Conservation (phyloP, 352 stramenopile genomes). For the Pythium brachiatum region DNA sequence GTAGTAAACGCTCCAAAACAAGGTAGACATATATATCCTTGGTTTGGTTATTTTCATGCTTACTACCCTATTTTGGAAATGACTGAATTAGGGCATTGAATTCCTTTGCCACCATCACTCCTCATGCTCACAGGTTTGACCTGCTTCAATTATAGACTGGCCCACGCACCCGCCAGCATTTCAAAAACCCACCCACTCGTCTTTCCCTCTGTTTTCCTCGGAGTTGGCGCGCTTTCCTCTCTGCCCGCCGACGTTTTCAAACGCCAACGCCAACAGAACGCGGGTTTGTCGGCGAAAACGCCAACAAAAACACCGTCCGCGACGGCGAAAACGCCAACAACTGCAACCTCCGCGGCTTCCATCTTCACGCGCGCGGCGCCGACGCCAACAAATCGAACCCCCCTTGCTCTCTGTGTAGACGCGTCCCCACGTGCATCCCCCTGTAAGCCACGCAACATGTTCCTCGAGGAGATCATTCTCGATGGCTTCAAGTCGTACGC, state of each 20-base stretch:
- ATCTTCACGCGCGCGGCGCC: background rate
- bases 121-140: too few species aligned
- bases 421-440: background rate
- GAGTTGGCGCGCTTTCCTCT: conserved; percentile 7
- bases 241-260: conserved; percentile 17
- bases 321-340: conserved; percentile 1
- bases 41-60: too few species aligned
- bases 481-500: conserved; percentile 99
- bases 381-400: background rate
- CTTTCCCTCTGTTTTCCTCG: conserved; percentile 3
- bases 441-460: conserved; percentile 72
- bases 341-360: background rate
- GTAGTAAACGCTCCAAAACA: background rate
- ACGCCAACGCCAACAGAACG: conserved; percentile 18
- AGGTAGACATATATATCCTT: background rate
- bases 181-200: background rate
- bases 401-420: background rate
- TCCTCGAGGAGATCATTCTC: conserved; percentile 99
- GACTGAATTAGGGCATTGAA: background rate
- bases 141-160: background rate
- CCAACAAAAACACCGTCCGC: background rate
- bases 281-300: background rate
- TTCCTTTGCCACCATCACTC: too few species aligned
- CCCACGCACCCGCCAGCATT: background rate
- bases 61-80: background rate